Evolutionary conservation across 1,284 basidiomycete species (phyloP), one percentile per base, ranked within the genome.

Genomic region (Kwoniella shivajii): DNA sequence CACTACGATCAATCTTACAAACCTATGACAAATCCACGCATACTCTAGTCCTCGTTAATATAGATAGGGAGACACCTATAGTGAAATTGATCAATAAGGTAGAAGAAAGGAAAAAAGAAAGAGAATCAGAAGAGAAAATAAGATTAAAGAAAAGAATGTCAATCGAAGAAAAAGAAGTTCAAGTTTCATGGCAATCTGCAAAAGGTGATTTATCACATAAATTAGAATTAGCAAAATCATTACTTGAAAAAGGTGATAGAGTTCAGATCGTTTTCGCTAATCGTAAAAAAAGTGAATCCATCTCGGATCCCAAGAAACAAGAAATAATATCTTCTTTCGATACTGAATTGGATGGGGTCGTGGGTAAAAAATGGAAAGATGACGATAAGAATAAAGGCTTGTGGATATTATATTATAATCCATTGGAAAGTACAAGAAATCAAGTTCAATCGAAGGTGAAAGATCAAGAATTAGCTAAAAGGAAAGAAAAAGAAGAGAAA

Each of bases 351-450:
- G 79, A 96, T 61, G 84, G 81, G 66, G 88, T 90, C 66, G 79
- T 94, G 39, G 77, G 82, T 43, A 89, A 89, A 82, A 84, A 91
- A 76, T 93, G 91, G 80, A 92, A 94, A 75, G 92, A 95, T 74
- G 80, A 86, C 20, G 80, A 85, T 7, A 81, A 87, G 33, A 88
- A 84, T 51, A 86, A 87, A 81, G 89, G 88, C 63, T 65, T 78
- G 63, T 63, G 63, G 79, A 90, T 95, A 79, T 92, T 89, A 69
- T 84, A 84, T 62, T 75, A 65, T 60, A 91, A 96, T 72, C 85
- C 90, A 27, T 85, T 86, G 69, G 84, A 80, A 50, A 90, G 92
- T 71, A 79, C 97, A 53, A 90, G 95, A 63, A 90, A 94, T 70
- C 82, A 94, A 41, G 87, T 84, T 79, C 87, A 86, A 78, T 84